Percentiles rank a stretch among this genome's conserved stretches.
These are phyloP conservation scores for Plenodomus lindquistii DNA, from an alignment of 2,329 filamentous ascomycete genomes.

Conservation along the genomic window DNA sequence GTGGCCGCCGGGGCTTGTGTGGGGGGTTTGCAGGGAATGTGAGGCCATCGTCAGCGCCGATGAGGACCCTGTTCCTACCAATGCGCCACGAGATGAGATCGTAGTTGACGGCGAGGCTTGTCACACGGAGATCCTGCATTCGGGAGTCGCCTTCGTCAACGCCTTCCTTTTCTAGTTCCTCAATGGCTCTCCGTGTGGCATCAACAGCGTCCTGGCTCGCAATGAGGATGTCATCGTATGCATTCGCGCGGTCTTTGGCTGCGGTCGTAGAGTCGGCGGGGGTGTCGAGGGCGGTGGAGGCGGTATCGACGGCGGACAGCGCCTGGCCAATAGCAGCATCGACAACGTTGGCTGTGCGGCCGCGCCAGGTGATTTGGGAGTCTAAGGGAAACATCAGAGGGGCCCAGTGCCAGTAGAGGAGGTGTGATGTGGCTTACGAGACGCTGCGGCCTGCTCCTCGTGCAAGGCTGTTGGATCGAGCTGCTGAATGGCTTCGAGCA, in stretches of 20 bases:
- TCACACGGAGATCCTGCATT: constrained; percentile 92
- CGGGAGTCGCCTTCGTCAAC: constrained; percentile 80
- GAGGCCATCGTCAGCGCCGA: constrained; percentile 80
- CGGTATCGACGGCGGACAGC: constrained; percentile 68
- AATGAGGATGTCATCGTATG: constrained; percentile 88
- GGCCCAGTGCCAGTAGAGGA: too few relatives aligned
- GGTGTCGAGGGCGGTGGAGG: constrained; percentile 56
- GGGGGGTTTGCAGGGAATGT: constrained; percentile 57
- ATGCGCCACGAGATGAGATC: constrained; percentile 93
- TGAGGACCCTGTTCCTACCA: constrained; percentile 86
- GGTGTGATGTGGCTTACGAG: constrained; percentile 46
- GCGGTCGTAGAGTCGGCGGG: constrained; percentile 47
- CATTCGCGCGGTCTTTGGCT: constrained; percentile 73
- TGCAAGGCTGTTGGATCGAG: constrained; percentile 61
- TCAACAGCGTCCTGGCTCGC: constrained; percentile 93
- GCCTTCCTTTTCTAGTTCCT: constrained; percentile 83
- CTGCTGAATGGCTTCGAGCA: constrained; percentile 70
- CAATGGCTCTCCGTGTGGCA: constrained; percentile 88
- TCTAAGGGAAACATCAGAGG: constrained; percentile 37
- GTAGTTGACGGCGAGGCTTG: constrained; percentile 90
- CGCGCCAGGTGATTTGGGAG: constrained; percentile 79
- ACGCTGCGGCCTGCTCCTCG: constrained; percentile 55
- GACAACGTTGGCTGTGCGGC: constrained; percentile 82
- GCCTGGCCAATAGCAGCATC: constrained; percentile 90
- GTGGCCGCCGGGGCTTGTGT: constrained; percentile 56